Evolutionary conservation across 192 early-diverging fungal genomes (phyloP).

Genomic region (Coemansia sp.): DNA sequence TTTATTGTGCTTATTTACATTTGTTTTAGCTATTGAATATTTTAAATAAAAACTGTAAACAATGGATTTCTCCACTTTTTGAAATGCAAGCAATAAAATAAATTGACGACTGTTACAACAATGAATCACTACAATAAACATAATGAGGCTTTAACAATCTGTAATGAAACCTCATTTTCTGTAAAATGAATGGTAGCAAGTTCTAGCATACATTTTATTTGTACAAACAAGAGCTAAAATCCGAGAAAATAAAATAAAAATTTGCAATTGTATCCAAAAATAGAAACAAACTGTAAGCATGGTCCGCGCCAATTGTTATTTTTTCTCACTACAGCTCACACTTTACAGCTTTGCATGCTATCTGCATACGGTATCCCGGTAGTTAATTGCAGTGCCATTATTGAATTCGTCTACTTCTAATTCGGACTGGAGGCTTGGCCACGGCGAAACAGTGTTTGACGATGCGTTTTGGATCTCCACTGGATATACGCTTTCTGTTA

Average conservation of each 20-base stretch:
- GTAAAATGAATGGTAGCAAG: neutral
- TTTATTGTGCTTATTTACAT: no score
- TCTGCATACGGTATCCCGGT: slow-evolving; percentile 43
- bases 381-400: slow-evolving; percentile 2
- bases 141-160: no score
- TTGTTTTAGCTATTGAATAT: no score
- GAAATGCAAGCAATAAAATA: no score
- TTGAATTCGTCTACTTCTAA: slow-evolving; percentile 37
- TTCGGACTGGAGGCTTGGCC: slow-evolving; percentile 27
- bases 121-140: no score
- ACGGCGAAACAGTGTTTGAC: slow-evolving; percentile 11
- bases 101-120: no score
- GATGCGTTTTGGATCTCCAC: slow-evolving; percentile 35
- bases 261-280: neutral
- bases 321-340: neutral
- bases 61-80: no score
- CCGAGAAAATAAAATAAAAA: neutral
- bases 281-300: neutral
- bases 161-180: neutral
- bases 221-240: neutral
- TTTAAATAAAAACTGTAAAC: no score
- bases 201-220: neutral
- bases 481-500: slow-evolving; percentile 69
- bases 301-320: neutral
- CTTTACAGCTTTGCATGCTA: slow-evolving; percentile 13